Conservation (phyloP, 441 rosid species). For the Syzygium syzygioides region DNA sequence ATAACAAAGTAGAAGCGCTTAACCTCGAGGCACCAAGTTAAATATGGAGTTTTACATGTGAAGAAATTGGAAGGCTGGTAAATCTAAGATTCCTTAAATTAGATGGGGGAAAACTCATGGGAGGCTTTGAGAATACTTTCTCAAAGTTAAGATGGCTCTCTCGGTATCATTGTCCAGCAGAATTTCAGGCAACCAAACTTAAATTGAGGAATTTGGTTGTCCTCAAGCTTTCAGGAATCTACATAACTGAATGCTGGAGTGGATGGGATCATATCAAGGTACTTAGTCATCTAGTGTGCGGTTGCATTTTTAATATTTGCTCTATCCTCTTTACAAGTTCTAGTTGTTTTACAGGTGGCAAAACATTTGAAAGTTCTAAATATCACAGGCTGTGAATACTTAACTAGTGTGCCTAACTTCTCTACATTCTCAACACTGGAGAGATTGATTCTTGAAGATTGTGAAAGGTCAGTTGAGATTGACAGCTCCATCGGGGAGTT, state of each 20-base stretch:
- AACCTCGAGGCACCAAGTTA: not conserved
- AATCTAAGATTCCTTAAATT: conserved; percentile 2
- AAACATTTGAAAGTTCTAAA: not conserved
- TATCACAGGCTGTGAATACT: not conserved
- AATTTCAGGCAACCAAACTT: not conserved
- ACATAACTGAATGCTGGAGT: not conserved
- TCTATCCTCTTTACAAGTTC: not conserved
- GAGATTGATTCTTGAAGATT: conserved; percentile 4
- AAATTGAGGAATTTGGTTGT: not conserved
- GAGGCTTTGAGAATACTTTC: not conserved
- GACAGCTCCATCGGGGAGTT: not conserved
- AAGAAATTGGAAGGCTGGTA: not conserved
- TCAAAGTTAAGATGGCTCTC: not conserved
- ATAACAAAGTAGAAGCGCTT: not conserved
- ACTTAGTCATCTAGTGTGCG: not conserved
- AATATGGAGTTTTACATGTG: not conserved
- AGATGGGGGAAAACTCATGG: not conserved
- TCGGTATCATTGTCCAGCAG: not conserved
- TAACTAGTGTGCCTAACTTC: not conserved
- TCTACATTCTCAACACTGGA: not conserved
- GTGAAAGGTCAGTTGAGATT: not conserved
- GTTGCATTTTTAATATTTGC: not conserved
- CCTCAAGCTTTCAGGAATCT: not conserved
- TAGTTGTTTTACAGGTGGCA: not conserved
- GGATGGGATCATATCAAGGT: not conserved